These are phyloP conservation scores for Boletus eberwhitei DNA, from an alignment of 768 basidiomycete species.

Conservation along the genomic window DNA sequence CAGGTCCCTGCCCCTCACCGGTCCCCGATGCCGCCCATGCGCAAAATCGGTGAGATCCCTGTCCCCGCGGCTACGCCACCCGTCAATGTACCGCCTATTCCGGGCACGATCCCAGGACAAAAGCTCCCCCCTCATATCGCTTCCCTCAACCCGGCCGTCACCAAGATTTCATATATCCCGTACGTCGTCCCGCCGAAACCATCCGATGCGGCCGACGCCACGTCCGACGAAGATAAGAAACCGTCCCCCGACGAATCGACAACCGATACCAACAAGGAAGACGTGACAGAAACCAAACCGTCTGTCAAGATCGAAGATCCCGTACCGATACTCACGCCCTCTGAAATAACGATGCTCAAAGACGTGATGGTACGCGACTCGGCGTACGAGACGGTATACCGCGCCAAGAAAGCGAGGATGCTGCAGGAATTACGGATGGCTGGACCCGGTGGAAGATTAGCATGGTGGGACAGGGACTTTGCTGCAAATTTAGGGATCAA, in stretches of 20 bases:
- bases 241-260: slow-evolving; percentile 2
- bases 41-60: slow-evolving; percentile 20
- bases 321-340: slow-evolving; percentile 25
- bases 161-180: slow-evolving; percentile 30
- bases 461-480: slow-evolving; percentile 66
- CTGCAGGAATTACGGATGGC: slow-evolving; percentile 45
- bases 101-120: slow-evolving; percentile 27
- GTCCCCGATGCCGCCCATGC: slow-evolving; percentile 21
- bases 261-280: slow-evolving; percentile 20
- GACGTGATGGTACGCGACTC: slow-evolving; percentile 37
- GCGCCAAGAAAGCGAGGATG: slow-evolving; percentile 51
- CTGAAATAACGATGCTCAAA: slow-evolving; percentile 34
- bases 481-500: slow-evolving; percentile 32
- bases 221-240: slow-evolving; percentile 25
- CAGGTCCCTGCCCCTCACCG: slow-evolving; percentile 18
- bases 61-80: slow-evolving; percentile 10
- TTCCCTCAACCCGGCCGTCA: slow-evolving; percentile 31
- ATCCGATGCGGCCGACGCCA: slow-evolving; percentile 15
- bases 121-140: slow-evolving; percentile 34
- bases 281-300: slow-evolving; percentile 10
- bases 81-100: slow-evolving; percentile 22
- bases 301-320: slow-evolving; percentile 24
- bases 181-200: slow-evolving; percentile 18
- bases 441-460: slow-evolving; percentile 40
- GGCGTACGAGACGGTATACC: slow-evolving; percentile 46